These are phyloP conservation scores for Fraxinus platypoda DNA, from an alignment of 305 asterid species.

Conservation along the genomic window DNA sequence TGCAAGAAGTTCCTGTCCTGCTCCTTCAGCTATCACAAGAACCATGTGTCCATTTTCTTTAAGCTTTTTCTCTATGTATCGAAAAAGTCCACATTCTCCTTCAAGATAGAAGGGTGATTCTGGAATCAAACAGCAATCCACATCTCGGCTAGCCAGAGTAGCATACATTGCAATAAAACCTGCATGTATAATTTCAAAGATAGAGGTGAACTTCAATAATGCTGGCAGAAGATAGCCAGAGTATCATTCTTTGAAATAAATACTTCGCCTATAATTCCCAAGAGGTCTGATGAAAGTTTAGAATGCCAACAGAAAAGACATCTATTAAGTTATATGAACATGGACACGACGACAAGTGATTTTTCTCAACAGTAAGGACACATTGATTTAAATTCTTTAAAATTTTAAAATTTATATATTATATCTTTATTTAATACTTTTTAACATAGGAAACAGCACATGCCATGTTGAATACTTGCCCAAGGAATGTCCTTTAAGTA, in stretches of 20 bases:
- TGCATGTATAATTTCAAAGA: slow-evolving; percentile 23
- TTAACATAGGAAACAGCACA: neutral
- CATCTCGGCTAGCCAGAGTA: slow-evolving; percentile 82
- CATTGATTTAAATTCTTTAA: neutral
- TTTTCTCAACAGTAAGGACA: neutral
- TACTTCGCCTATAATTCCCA: slow-evolving; percentile 39
- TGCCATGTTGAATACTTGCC: neutral
- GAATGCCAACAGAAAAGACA: slow-evolving; percentile 10
- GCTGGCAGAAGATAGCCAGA: neutral
- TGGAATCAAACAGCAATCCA: slow-evolving; percentile 78
- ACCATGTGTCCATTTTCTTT: slow-evolving; percentile 82
- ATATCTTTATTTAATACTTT: neutral
- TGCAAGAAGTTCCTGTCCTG: slow-evolving; percentile 69
- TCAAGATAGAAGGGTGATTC: slow-evolving; percentile 74
- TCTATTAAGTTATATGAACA: neutral
- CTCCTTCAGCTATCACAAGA: slow-evolving; percentile 81
- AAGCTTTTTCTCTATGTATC: slow-evolving; percentile 49
- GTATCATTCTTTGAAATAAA: slow-evolving; percentile 54
- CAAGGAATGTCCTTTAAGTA: neutral
- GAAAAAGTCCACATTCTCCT: slow-evolving; percentile 64
- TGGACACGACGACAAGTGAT: neutral
- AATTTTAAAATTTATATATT: neutral
- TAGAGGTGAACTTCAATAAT: neutral
- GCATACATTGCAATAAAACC: slow-evolving; percentile 82
- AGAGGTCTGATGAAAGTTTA: slow-evolving; percentile 6